Evolutionary conservation across 768 basidiomycete species (phyloP), one percentile per base, ranked within the genome.

Genomic region (Naganishia randhawae): DNA sequence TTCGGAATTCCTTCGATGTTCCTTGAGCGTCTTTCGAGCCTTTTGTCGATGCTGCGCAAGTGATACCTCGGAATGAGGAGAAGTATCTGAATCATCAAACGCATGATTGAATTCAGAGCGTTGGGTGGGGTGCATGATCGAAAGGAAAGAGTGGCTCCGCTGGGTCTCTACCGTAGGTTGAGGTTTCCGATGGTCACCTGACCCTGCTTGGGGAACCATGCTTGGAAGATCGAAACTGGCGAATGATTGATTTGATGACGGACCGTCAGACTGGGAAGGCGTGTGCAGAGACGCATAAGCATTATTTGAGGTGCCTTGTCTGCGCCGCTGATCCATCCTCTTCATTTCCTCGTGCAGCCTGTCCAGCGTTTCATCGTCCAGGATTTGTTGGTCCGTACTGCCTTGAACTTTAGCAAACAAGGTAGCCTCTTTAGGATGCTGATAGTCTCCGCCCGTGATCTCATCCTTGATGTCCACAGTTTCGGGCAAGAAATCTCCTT

Each of bases 291-390:
- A n/a, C 11, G 17, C 32, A 29, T 17, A 25, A 27, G 57, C 9
- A 19, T 13, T 39, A 37, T 29, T n/a, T 39, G 27, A 39, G 25
- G 37, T 37, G 37, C 10, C 22, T 16, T 41, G 57, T 39, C 17
- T 61, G 16, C 32, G 35, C 27, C 25, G n/a, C 22, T 61, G 39
- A 35, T 61, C 57, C 33, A 61, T 61, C 17, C 57, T 61, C 14
- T 35, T 61, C 57, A 61, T 61, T 25, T 61, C 57, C 7, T 61
- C 57, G 17, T 61, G 37, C 11, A 61, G 17, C 33, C 57, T 35
- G 9, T 61, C 37, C 57, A 61, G 39, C 31, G 57, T 61, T 17
- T 61, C 57, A 25, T 61, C 57, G n/a, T 61, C 57, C 3, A 61
- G 22, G 2, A 61, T 37, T 17, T 22, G 57, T n/a, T 61, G 22